phyloP scores from a whole-genome alignment of 176 grass and related monocot species.

The Cenchrus purpureus region DNA sequence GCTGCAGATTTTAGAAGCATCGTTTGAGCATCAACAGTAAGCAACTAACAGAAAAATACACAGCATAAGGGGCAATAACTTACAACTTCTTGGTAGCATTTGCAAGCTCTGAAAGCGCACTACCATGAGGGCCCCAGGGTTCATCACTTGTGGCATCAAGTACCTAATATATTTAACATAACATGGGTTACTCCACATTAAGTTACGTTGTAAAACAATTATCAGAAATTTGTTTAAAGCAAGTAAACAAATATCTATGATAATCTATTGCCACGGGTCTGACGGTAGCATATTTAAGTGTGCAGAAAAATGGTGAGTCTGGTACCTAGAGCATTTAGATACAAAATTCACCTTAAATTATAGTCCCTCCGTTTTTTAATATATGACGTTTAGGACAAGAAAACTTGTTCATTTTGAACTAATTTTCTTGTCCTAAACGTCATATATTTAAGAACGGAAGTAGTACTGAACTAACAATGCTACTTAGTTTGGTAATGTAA shows the following conservation, averaged over 20 bases:
- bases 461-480: slow-evolving; percentile 7
- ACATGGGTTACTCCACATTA: slow-evolving; percentile 2
- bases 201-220: background rate
- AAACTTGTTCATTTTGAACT: no score
- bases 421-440: no score
- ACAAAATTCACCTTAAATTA: slow-evolving; percentile 1
- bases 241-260: background rate
- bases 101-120: slow-evolving; percentile 77
- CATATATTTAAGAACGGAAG: no score
- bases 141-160: slow-evolving; percentile 97
- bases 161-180: slow-evolving; percentile 47
- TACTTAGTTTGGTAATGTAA: slow-evolving; percentile 18
- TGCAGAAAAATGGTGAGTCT: background rate
- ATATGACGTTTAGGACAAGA: no score
- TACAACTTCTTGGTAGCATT: slow-evolving; percentile 89
- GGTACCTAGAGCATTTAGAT: slow-evolving; percentile 3
- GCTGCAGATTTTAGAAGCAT: slow-evolving; percentile 56
- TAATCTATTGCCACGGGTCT: background rate
- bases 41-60: background rate
- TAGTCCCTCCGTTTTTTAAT: no score
- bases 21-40: background rate
- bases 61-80: slow-evolving; percentile 23
- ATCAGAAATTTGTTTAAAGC: background rate
- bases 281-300: background rate
- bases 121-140: slow-evolving; percentile 92